Conservation (phyloP, 163 green algal species). For the Scenedesmus sp. region DNA sequence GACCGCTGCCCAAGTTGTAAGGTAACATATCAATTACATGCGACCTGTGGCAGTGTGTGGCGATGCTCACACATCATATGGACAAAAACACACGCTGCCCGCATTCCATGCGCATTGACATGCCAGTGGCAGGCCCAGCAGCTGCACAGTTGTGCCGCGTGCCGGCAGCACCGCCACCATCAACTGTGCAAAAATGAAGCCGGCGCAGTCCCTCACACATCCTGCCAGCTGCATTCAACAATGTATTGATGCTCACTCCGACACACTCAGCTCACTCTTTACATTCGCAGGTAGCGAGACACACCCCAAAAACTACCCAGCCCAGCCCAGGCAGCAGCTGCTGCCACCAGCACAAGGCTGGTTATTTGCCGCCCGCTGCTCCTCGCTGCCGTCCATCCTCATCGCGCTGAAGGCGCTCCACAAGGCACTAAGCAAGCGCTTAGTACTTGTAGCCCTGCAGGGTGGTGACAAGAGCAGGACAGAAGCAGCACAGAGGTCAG, state of each 20-base stretch:
- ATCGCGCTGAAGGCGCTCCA: not conserved
- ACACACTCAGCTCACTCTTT: not conserved
- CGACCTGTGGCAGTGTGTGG: not conserved
- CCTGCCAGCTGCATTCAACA: not conserved
- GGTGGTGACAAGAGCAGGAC: not conserved
- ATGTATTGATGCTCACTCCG: not conserved
- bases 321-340: not conserved
- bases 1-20: not conserved
- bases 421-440: slow-evolving; percentile 45
- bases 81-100: slow-evolving; percentile 2
- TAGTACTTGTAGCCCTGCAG: slow-evolving; percentile 91
- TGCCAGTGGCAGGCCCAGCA: slow-evolving; percentile 13
- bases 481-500: not conserved
- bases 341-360: not conserved
- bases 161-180: not conserved
- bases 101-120: not conserved
- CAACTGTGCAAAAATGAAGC: not conserved
- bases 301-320: not conserved
- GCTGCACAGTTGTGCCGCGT: slow-evolving; percentile 35
- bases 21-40: not conserved
- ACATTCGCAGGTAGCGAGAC: not conserved
- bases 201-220: not conserved
- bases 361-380: too few relatives aligned
- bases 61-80: not conserved
- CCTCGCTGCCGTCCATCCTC: not conserved